phyloP scores from a whole-genome alignment of 495 filamentous ascomycete species.

The Penicillium pulvis region DNA sequence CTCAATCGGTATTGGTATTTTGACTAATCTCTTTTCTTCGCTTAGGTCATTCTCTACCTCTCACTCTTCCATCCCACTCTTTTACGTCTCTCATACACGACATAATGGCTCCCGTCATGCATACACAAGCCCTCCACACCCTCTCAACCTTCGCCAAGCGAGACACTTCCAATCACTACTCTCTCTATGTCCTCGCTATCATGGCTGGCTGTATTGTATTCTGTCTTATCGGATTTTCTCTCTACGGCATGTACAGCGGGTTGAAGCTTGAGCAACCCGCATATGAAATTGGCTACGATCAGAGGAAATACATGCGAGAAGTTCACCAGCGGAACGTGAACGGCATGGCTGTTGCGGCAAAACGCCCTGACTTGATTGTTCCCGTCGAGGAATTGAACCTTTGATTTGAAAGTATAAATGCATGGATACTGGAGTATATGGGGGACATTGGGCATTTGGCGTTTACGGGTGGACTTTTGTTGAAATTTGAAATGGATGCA shows the following conservation, averaged over 20 bases:
- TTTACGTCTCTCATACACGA: not conserved
- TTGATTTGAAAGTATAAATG: constrained; percentile 8
- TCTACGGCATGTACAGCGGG: constrained; percentile 30
- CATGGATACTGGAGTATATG: not conserved
- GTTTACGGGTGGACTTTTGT: not conserved
- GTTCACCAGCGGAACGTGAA: constrained; percentile 29
- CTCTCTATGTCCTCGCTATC: constrained; percentile 33
- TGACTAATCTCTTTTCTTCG: not conserved
- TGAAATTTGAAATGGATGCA: not conserved
- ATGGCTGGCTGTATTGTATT: constrained; percentile 27
- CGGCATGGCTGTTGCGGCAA: constrained; percentile 17
- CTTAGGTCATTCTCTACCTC: constrained; percentile 3
- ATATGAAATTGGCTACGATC: constrained; percentile 20
- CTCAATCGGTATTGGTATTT: not conserved
- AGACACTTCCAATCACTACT: constrained; percentile 15
- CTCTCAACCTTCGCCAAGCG: constrained; percentile 19
- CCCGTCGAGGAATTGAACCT: constrained; percentile 19
- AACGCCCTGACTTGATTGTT: constrained; percentile 30
- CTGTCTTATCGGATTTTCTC: constrained; percentile 25
- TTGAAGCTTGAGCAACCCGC: constrained; percentile 9
- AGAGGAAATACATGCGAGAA: constrained; percentile 33
- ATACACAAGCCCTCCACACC: constrained; percentile 11
- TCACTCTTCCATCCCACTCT: not conserved
- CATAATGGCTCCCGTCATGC: constrained; percentile 9
- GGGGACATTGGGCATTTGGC: not conserved